Evolutionary conservation across 768 basidiomycete species (phyloP).

Genomic region (Cantharellus cinnabarinus): DNA sequence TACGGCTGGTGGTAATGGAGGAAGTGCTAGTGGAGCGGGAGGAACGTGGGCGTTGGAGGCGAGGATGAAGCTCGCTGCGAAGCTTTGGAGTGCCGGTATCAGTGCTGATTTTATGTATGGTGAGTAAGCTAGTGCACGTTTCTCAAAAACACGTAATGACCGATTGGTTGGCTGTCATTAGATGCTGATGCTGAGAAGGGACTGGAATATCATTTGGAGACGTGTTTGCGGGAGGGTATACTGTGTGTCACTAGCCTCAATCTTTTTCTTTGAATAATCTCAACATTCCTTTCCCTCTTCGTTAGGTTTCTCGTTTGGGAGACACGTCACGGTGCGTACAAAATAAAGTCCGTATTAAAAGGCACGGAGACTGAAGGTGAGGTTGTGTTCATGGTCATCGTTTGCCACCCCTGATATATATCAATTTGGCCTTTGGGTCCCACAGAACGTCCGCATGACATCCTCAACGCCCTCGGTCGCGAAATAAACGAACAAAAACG

Average conservation of each 20-base stretch:
- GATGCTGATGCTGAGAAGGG: slow-evolving; percentile 29
- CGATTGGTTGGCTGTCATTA: too few species aligned
- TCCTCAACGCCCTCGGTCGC: slow-evolving; percentile 54
- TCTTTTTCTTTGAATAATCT: background rate
- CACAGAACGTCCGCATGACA: slow-evolving; percentile 40
- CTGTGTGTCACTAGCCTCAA: slow-evolving; percentile 27
- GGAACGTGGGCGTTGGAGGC: slow-evolving; percentile 34
- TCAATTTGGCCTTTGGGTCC: background rate
- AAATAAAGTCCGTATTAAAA: slow-evolving; percentile 63
- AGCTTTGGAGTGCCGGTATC: slow-evolving; percentile 63
- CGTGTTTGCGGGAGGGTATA: slow-evolving; percentile 65
- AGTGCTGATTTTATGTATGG: slow-evolving; percentile 84
- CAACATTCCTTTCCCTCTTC: background rate
- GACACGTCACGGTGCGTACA: slow-evolving; percentile 51
- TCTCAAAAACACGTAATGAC: too few species aligned
- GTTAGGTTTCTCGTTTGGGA: slow-evolving; percentile 32
- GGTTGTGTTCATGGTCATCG: slow-evolving; percentile 9
- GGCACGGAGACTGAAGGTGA: slow-evolving; percentile 56
- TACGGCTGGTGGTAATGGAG: background rate
- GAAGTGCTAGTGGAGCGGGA: background rate
- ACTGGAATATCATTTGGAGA: slow-evolving; percentile 44
- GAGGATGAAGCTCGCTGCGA: slow-evolving; percentile 52
- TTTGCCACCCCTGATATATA: background rate
- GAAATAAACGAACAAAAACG: slow-evolving; percentile 66
- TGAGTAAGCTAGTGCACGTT: slow-evolving; percentile 11